These are phyloP conservation scores for Penicillium sp. DNA, from an alignment of 2,329 filamentous ascomycete species.

Conservation along the genomic window DNA sequence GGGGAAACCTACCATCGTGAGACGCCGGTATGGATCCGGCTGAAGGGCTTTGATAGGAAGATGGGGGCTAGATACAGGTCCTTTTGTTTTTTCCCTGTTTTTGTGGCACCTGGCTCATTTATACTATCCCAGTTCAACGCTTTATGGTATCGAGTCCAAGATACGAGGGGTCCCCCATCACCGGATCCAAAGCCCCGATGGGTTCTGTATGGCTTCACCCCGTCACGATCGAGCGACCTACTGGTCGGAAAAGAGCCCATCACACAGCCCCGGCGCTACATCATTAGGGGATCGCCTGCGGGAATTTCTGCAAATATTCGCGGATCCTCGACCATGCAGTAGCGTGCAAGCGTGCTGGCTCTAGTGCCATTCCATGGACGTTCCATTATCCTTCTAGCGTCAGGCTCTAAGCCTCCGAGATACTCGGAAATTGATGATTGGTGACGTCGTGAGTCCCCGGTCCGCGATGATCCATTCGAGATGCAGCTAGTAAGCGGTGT, in stretches of 20 bases:
- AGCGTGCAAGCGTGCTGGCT: constrained; percentile 3
- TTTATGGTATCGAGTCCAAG: not conserved
- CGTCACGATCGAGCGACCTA: not conserved
- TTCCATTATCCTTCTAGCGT: constrained; percentile 27
- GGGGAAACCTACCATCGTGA: constrained; percentile 19
- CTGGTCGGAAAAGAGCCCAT: constrained; percentile 4
- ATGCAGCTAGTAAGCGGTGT: not conserved
- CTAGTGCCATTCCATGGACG: constrained; percentile 7
- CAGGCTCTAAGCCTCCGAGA: not conserved
- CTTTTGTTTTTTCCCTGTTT: not conserved
- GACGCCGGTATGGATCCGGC: constrained; percentile 20
- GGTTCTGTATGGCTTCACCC: not conserved
- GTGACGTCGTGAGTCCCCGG: not conserved
- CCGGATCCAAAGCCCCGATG: not conserved
- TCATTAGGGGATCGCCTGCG: constrained; percentile 18
- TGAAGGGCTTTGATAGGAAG: not conserved
- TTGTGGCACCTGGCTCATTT: not conserved
- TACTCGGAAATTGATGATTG: not conserved
- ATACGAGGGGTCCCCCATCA: not conserved
- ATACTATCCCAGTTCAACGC: not conserved
- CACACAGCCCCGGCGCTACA: constrained; percentile 15
- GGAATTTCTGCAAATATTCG: constrained; percentile 21
- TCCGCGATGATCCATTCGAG: not conserved
- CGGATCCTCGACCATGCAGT: constrained; percentile 18
- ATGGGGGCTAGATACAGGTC: not conserved